Evolutionary conservation across 805 yeast genomes (phyloP).

Genomic region (Barnettozyma populi): DNA sequence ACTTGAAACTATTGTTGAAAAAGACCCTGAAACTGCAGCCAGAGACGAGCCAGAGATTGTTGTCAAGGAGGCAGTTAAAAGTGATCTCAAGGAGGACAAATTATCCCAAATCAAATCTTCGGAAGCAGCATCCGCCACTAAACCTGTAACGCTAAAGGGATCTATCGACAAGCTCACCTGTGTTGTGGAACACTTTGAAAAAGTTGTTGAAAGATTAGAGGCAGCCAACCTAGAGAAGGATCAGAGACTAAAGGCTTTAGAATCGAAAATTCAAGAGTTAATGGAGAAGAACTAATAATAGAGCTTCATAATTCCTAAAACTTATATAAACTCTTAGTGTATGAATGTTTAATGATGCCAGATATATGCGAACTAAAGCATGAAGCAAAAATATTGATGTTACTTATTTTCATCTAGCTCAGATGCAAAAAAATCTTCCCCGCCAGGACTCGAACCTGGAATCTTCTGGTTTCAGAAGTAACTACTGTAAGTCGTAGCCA

Average conservation of each 20-base stretch:
- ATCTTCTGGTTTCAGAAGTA: constrained; percentile 34
- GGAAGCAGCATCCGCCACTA: constrained; percentile 1
- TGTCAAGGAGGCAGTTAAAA: constrained; percentile 10
- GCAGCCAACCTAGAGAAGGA: constrained; percentile 60
- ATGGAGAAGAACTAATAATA: constrained; percentile 31
- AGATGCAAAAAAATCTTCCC: constrained; percentile 29
- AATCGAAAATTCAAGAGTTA: constrained; percentile 54
- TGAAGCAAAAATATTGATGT: too few species aligned
- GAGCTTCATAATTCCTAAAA: constrained; percentile 1
- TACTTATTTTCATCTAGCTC: too few species aligned
- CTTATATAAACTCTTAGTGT: constrained; percentile 50
- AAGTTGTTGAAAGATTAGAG: constrained; percentile 45
- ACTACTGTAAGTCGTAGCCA: constrained; percentile 53
- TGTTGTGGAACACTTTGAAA: constrained; percentile 53
- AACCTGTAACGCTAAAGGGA: constrained; percentile 48
- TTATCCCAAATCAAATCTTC: constrained; percentile 13
- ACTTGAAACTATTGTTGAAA: constrained; percentile 6
- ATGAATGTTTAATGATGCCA: constrained; percentile 30
- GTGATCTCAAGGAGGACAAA: constrained; percentile 8
- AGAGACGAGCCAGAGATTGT: constrained; percentile 2
- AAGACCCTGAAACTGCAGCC: constrained; percentile 9
- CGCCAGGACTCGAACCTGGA: constrained; percentile 34
- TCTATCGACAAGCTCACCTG: constrained; percentile 63
- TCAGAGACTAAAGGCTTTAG: constrained; percentile 50
- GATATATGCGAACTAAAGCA: too few species aligned